These are phyloP conservation scores for Dioscorea dumetorum DNA, from an alignment of 106 monocot species.

Conservation along the genomic window DNA sequence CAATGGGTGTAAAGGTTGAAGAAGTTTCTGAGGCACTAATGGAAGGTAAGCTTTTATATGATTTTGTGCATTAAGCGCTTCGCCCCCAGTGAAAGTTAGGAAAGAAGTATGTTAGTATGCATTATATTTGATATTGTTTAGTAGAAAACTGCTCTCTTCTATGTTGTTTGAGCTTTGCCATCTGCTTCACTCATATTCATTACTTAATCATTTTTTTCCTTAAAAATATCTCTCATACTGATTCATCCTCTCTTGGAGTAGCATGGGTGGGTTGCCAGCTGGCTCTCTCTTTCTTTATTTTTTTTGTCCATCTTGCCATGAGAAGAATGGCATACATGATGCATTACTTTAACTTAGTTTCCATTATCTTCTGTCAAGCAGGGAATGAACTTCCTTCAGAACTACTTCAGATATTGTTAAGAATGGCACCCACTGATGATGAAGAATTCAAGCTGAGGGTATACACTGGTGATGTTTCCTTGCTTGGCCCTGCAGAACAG, in stretches of 20 bases:
- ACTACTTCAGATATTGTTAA: conserved; percentile 46
- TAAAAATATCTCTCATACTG: neutral
- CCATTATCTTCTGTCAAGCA: conserved; percentile 11
- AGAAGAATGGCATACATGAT: no score
- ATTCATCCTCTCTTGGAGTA: no score
- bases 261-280: neutral
- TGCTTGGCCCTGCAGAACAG: conserved; percentile 52
- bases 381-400: conserved; percentile 54
- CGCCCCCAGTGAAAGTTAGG: no score
- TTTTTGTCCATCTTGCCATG: conserved; percentile 5
- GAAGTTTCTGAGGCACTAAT: conserved; percentile 39
- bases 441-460: conserved; percentile 60
- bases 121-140: no score
- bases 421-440: conserved; percentile 51
- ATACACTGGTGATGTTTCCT: conserved; percentile 27
- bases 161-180: neutral
- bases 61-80: no score
- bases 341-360: neutral
- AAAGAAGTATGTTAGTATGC: no score
- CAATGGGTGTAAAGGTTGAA: conserved; percentile 13
- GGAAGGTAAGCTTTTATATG: conserved; percentile 37
- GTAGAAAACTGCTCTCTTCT: neutral
- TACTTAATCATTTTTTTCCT: neutral
- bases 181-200: conserved; percentile 5
- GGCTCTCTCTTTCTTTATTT: neutral